Evolutionary conservation across 78 protist species (phyloP).

Genomic region (Trichosphaerium sp.): DNA sequence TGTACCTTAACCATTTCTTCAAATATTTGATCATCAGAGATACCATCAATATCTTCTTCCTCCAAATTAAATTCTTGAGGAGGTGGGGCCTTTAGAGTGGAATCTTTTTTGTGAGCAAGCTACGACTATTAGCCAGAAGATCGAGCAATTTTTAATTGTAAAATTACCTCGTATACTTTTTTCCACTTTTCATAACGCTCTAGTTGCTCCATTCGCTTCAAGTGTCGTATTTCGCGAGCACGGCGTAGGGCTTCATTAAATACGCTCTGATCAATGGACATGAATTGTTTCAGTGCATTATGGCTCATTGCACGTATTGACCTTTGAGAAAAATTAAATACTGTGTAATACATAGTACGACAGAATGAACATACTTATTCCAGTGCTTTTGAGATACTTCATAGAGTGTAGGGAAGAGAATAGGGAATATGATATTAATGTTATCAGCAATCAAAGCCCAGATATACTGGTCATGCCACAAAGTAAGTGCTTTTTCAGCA

Average conservation of each 20-base stretch:
- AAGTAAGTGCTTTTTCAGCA: slow-evolving; percentile 36
- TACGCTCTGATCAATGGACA: slow-evolving; percentile 24
- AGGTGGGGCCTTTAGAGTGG: background rate
- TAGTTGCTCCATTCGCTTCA: background rate
- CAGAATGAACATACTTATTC: slow-evolving; percentile 15
- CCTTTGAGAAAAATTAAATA: background rate
- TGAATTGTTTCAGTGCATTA: slow-evolving; percentile 33
- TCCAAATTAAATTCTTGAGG: slow-evolving; percentile 39
- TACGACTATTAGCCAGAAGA: too few relatives aligned
- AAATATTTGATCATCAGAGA: too few relatives aligned
- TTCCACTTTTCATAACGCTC: background rate
- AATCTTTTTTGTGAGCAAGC: background rate
- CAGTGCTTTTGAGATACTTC: slow-evolving; percentile 32
- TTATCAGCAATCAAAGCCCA: slow-evolving; percentile 21
- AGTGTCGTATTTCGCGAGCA: slow-evolving; percentile 4
- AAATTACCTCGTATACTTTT: background rate
- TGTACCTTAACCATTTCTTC: too few relatives aligned
- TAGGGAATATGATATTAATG: background rate
- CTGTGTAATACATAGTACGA: background rate
- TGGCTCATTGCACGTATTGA: slow-evolving; percentile 27
- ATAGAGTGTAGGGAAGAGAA: slow-evolving; percentile 14
- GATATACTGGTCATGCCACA: slow-evolving; percentile 33
- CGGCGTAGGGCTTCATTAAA: slow-evolving; percentile 8
- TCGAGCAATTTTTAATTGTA: too few relatives aligned
- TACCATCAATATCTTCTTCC: too few relatives aligned